Conservation (phyloP, 2,329 filamentous ascomycete genomes). For the Lecanicillium sp. region DNA sequence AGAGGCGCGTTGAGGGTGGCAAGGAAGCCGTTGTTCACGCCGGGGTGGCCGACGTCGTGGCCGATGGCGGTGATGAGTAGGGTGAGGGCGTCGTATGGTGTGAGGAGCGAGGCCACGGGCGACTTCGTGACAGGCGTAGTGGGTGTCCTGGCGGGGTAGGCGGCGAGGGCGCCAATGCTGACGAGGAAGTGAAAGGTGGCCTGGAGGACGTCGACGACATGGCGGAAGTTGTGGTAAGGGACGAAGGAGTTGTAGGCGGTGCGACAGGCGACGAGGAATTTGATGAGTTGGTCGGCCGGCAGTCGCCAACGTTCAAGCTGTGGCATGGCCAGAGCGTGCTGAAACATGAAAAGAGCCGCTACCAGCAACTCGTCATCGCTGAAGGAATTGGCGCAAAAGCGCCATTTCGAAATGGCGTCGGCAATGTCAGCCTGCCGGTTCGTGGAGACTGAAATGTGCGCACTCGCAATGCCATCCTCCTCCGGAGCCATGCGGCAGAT, state of each 20-base stretch:
- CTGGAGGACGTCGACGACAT: conserved; percentile 93
- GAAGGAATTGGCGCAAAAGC: conserved; percentile 85
- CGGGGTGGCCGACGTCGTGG: conserved; percentile 94
- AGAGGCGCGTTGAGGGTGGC: conserved; percentile 87
- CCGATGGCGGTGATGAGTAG: conserved; percentile 94
- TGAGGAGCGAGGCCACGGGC: conserved; percentile 68
- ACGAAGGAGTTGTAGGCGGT: conserved; percentile 96
- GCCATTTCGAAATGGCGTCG: conserved; percentile 68
- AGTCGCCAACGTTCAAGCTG: conserved; percentile 78
- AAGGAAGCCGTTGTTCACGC: conserved; percentile 96
- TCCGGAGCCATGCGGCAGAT: conserved; percentile 69
- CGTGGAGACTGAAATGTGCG: conserved; percentile 61
- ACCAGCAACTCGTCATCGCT: conserved; percentile 85
- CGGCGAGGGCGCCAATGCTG: conserved; percentile 67
- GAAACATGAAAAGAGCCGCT: conserved; percentile 80
- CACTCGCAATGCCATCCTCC: conserved; percentile 56
- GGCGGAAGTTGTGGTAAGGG: conserved; percentile 96
- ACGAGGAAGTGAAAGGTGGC: conserved; percentile 88
- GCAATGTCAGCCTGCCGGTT: conserved; percentile 62
- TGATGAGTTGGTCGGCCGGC: conserved; percentile 71
- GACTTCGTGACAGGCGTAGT: conserved; percentile 39
- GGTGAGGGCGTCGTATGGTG: conserved; percentile 81
- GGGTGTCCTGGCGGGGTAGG: conserved; percentile 44
- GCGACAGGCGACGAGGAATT: conserved; percentile 81
- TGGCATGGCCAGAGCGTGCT: conserved; percentile 77